Evolutionary conservation across 1,284 basidiomycete genomes (phyloP).

Genomic region (Melampsora larici-populina): DNA sequence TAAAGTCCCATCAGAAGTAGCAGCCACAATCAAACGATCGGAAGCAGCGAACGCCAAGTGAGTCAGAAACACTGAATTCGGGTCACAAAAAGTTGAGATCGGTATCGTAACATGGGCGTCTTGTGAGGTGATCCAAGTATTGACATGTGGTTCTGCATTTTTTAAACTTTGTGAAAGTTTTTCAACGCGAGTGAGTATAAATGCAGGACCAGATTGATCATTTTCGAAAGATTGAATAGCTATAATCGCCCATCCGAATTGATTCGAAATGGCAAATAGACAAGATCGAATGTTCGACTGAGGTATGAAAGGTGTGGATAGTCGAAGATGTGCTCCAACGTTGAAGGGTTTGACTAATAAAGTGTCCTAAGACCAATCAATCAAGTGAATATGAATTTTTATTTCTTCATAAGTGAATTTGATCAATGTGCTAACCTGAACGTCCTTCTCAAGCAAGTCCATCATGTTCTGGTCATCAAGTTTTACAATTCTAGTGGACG

Average conservation of each 20-base stretch:
- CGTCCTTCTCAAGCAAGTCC: conserved; percentile 1
- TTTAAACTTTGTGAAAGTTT: conserved; percentile 5
- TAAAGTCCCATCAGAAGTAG: conserved; percentile 38
- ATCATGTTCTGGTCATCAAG: background rate
- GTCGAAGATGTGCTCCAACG: conserved; percentile 3
- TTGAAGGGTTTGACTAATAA: conserved; percentile 21
- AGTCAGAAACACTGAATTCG: conserved; percentile 18
- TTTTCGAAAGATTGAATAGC: conserved; percentile 12
- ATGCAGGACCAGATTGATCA: background rate
- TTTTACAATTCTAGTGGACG: no score
- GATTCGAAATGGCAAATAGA: conserved; percentile 28
- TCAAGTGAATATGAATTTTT: background rate
- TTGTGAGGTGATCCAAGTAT: background rate
- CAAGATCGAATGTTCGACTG: conserved; percentile 1
- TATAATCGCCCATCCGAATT: conserved; percentile 38
- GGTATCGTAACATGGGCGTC: conserved; percentile 2
- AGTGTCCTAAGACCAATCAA: conserved; percentile 1
- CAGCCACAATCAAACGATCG: conserved; percentile 31
- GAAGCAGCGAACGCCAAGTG: conserved; percentile 41
- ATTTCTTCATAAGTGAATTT: background rate
- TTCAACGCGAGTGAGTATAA: conserved; percentile 15
- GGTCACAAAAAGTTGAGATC: conserved; percentile 1
- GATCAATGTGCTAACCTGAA: background rate
- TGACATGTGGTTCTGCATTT: conserved; percentile 1
- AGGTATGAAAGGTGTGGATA: background rate